Conservation (phyloP, 1,139 yeast genomes). For the Schizosaccharomyces versatilis region DNA sequence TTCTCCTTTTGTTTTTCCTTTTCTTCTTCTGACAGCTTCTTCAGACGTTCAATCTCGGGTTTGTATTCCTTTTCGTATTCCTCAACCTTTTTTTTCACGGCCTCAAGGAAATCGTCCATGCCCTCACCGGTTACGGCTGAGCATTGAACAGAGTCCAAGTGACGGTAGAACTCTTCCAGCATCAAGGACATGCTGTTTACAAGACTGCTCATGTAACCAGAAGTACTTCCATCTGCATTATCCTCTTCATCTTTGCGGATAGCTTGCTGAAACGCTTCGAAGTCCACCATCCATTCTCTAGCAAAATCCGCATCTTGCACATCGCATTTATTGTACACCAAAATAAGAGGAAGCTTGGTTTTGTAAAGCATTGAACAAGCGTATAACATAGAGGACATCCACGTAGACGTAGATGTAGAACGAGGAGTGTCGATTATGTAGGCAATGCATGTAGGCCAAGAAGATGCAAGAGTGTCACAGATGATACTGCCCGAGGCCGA, state of each 20-base stretch:
- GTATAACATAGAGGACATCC: slow-evolving; percentile 92
- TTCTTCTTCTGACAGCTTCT: slow-evolving; percentile 53
- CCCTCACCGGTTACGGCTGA: slow-evolving; percentile 87
- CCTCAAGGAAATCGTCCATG: slow-evolving; percentile 64
- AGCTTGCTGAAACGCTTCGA: slow-evolving; percentile 73
- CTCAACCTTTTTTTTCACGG: slow-evolving; percentile 67
- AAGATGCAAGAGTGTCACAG: slow-evolving; percentile 88
- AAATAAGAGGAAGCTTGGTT: slow-evolving; percentile 88
- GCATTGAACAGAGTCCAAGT: slow-evolving; percentile 74
- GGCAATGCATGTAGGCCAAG: slow-evolving; percentile 87
- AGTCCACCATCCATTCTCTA: slow-evolving; percentile 93
- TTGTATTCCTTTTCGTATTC: slow-evolving; percentile 70
- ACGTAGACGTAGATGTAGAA: slow-evolving; percentile 81
- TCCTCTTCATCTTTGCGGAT: slow-evolving; percentile 29
- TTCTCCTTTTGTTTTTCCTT: slow-evolving; percentile 53
- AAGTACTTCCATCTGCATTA: slow-evolving; percentile 24
- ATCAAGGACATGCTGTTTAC: slow-evolving; percentile 87
- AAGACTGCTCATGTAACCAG: slow-evolving; percentile 85
- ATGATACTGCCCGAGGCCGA: slow-evolving; percentile 92
- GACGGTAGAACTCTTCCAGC: slow-evolving; percentile 89
- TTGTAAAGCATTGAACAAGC: slow-evolving; percentile 93
- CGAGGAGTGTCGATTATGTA: slow-evolving; percentile 93
- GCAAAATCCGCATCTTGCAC: slow-evolving; percentile 35
- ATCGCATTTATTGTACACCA: slow-evolving; percentile 90
- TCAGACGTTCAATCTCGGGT: slow-evolving; percentile 64